phyloP scores from a whole-genome alignment of 148 eudicot genomes.

The Fagopyrum tataricum region DNA sequence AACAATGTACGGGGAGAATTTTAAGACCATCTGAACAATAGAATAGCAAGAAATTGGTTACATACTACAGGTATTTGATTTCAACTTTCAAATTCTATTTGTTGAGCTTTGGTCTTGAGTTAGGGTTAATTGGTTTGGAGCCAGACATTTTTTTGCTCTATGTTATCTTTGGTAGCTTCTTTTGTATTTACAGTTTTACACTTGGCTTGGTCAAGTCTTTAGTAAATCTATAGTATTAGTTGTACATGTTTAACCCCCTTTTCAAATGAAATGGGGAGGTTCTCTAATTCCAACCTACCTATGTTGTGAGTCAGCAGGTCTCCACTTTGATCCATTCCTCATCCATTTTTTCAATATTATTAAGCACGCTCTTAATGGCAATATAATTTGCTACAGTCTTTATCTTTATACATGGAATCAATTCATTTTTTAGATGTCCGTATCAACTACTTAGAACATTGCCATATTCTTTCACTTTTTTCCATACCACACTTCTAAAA shows the following conservation, averaged over 20 bases:
- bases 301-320: slow-evolving; percentile 80
- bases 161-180: too few relatives aligned
- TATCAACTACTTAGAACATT: not conserved
- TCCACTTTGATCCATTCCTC: slow-evolving; percentile 12
- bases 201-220: too few relatives aligned
- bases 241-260: not conserved
- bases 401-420: not conserved
- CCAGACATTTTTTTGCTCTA: too few relatives aligned
- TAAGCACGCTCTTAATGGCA: not conserved
- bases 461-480: not conserved
- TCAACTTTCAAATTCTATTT: too few relatives aligned
- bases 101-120: too few relatives aligned
- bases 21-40: too few relatives aligned
- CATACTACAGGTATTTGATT: too few relatives aligned
- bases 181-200: too few relatives aligned
- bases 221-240: not conserved
- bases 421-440: not conserved
- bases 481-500: not conserved
- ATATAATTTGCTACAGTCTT: not conserved
- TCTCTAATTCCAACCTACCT: slow-evolving; percentile 79
- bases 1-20: too few relatives aligned
- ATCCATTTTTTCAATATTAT: slow-evolving; percentile 3
- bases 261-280: slow-evolving; percentile 53
- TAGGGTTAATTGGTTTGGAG: too few relatives aligned
- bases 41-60: too few relatives aligned